A percentile compares a stretch with the other conserved stretches of the same genome.
phyloP scores from a whole-genome alignment of 2,329 filamentous ascomycete genomes.

The Pseudocercospora macadamiae region DNA sequence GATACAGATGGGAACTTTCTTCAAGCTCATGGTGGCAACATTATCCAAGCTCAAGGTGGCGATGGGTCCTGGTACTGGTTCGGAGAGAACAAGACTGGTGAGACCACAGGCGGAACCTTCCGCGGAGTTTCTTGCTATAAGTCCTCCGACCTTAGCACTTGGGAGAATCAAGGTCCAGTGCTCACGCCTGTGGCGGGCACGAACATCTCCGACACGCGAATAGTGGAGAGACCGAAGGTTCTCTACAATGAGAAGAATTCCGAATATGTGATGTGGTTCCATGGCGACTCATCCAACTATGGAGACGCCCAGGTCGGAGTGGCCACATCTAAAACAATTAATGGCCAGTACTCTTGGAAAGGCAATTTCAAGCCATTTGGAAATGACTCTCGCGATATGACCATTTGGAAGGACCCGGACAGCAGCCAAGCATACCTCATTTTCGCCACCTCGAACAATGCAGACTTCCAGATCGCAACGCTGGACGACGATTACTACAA shows the following conservation, averaged over 20 bases:
- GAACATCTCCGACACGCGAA: conserved; percentile 47
- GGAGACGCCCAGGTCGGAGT: conserved; percentile 67
- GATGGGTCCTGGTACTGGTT: conserved; percentile 66
- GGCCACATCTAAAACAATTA: conserved; percentile 61
- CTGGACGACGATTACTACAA: conserved; percentile 32
- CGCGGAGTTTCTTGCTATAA: conserved; percentile 70
- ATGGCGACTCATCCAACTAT: conserved; percentile 66
- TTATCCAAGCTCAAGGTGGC: conserved; percentile 55
- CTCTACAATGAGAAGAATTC: conserved; percentile 66
- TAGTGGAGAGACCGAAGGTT: conserved; percentile 70
- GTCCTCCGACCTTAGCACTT: conserved; percentile 64
- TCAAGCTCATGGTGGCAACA: conserved; percentile 67
- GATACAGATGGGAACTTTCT: conserved; percentile 55
- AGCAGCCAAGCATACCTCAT: conserved; percentile 63
- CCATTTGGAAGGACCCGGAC: conserved; percentile 61
- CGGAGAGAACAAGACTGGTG: conserved; percentile 70
- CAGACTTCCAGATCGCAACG: conserved; percentile 31
- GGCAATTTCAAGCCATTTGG: conserved; percentile 52
- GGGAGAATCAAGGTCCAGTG: conserved; percentile 64
- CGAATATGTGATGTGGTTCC: conserved; percentile 71
- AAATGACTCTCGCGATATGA: conserved; percentile 61
- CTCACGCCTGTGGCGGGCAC: conserved; percentile 52
- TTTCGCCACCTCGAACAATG: conserved; percentile 50
- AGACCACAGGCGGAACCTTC: conserved; percentile 53
- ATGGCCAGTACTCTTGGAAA: conserved; percentile 62